Conservation (phyloP, 352 stramenopile species). For the Chrysophaeum taylorii region DNA sequence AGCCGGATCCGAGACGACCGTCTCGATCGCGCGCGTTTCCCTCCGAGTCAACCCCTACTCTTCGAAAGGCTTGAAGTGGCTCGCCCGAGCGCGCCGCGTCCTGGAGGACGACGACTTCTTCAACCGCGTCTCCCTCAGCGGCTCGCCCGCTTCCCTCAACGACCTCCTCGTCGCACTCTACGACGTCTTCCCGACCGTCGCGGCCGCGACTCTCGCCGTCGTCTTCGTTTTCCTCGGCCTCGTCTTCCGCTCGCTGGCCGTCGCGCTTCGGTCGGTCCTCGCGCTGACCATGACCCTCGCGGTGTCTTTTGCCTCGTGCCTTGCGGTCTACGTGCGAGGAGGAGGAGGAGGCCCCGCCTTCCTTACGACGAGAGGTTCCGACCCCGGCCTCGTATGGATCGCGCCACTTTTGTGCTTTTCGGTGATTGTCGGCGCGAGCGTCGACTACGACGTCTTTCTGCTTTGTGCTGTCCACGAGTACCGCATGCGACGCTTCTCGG, state of each 20-base stretch:
- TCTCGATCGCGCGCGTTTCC: slow-evolving; percentile 22
- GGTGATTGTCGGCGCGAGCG: slow-evolving; percentile 33
- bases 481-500: slow-evolving; percentile 18
- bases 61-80: slow-evolving; percentile 26
- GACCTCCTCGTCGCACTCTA: slow-evolving; percentile 33
- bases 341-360: too few species aligned
- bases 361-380: neutral
- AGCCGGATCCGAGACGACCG: neutral
- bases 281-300: slow-evolving; percentile 30
- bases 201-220: slow-evolving; percentile 26
- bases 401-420: slow-evolving; percentile 36
- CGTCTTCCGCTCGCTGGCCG: slow-evolving; percentile 30
- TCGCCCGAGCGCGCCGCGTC: slow-evolving; percentile 17
- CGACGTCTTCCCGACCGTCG: slow-evolving; percentile 26
- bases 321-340: slow-evolving; percentile 37
- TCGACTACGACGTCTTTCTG: slow-evolving; percentile 43
- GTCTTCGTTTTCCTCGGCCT: slow-evolving; percentile 37
- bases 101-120: slow-evolving; percentile 13
- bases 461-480: slow-evolving; percentile 35
- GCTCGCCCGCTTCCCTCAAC: slow-evolving; percentile 27
- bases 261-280: slow-evolving; percentile 30
- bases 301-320: slow-evolving; percentile 33
- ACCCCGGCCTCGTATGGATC: slow-evolving; percentile 32
- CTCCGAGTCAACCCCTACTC: slow-evolving; percentile 31
- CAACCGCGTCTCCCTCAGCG: slow-evolving; percentile 25